A percentile compares a stretch with the other conserved stretches of the same genome.
These are phyloP conservation scores for Dryas alaskensis DNA, from an alignment of 306 rosid genomes.

Conservation along the genomic window DNA sequence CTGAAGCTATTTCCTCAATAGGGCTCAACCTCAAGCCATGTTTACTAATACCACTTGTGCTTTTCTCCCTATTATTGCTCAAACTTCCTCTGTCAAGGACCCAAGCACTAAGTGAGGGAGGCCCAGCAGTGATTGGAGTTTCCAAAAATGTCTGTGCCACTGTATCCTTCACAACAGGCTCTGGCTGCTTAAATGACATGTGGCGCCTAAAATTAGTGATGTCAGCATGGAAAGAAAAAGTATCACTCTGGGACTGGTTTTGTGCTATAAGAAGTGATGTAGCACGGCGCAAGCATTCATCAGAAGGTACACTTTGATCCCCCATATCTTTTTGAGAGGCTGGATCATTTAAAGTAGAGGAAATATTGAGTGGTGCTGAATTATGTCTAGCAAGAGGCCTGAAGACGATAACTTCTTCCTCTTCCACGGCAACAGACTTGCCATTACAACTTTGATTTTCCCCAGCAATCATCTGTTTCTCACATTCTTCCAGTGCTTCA, in stretches of 20 bases:
- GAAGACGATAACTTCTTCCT: constrained; percentile 94
- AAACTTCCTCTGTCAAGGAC: constrained; percentile 56
- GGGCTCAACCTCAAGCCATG: constrained; percentile 52
- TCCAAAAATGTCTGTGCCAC: constrained; percentile 34
- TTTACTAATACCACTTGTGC: constrained; percentile 33
- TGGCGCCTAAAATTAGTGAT: constrained; percentile 35
- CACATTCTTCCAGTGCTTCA: constrained; percentile 25
- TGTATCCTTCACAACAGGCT: constrained; percentile 46
- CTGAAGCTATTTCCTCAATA: constrained; percentile 59
- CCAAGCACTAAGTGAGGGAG: constrained; percentile 95
- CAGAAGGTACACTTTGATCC: constrained; percentile 41
- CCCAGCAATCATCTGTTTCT: constrained; percentile 23
- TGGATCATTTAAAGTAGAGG: constrained; percentile 25
- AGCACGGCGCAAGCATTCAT: constrained; percentile 86
- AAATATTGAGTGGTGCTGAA: constrained; percentile 64
- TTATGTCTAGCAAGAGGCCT: constrained; percentile 79
- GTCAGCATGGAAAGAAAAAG: constrained; percentile 49
- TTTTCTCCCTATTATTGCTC: constrained; percentile 43
- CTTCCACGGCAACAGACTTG: constrained; percentile 48
- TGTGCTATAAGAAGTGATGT: constrained; percentile 83
- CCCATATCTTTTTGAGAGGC: constrained; percentile 43
- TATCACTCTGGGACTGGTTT: constrained; percentile 45
- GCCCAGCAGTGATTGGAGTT: constrained; percentile 61
- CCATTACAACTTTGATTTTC: constrained; percentile 30
- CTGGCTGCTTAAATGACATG: constrained; percentile 41